Evolutionary conservation across 139 green algal species (phyloP).

Genomic region (Haematococcus lacustris): DNA sequence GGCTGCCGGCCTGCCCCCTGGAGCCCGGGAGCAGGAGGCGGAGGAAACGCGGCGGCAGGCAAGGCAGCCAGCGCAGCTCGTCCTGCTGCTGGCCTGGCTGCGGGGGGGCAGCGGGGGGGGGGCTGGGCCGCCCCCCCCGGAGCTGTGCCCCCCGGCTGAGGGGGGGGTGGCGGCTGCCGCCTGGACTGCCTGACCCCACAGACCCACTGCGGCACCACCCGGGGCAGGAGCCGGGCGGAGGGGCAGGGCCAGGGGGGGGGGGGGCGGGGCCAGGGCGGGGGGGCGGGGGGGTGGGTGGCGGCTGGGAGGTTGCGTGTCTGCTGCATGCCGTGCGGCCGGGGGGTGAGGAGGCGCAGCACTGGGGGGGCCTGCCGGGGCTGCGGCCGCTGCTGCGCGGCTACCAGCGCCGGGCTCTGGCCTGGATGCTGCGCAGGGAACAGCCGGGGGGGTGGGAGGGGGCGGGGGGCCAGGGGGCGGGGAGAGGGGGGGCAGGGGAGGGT

Average conservation of each 20-base stretch:
- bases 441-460: too few relatives aligned
- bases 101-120: too few relatives aligned
- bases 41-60: not conserved
- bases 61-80: not conserved
- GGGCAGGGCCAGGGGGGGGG: not conserved
- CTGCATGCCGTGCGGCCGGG: conserved; percentile 53
- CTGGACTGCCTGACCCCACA: not conserved
- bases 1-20: not conserved
- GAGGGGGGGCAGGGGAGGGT: too few relatives aligned
- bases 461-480: too few relatives aligned
- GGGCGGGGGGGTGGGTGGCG: not conserved
- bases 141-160: too few relatives aligned
- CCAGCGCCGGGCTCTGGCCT: conserved; percentile 65
- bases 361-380: conserved; percentile 26
- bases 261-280: too few relatives aligned
- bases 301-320: conserved; percentile 33
- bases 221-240: not conserved
- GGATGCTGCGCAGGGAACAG: conserved; percentile 73
- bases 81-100: too few relatives aligned
- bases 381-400: conserved; percentile 66
- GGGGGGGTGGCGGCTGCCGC: too few relatives aligned
- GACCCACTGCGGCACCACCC: not conserved
- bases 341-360: conserved; percentile 38
- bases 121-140: too few relatives aligned
- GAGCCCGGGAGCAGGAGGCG: not conserved